phyloP scores from a whole-genome alignment of 495 filamentous ascomycete species.

The Penicillium psychrofluorescens region DNA sequence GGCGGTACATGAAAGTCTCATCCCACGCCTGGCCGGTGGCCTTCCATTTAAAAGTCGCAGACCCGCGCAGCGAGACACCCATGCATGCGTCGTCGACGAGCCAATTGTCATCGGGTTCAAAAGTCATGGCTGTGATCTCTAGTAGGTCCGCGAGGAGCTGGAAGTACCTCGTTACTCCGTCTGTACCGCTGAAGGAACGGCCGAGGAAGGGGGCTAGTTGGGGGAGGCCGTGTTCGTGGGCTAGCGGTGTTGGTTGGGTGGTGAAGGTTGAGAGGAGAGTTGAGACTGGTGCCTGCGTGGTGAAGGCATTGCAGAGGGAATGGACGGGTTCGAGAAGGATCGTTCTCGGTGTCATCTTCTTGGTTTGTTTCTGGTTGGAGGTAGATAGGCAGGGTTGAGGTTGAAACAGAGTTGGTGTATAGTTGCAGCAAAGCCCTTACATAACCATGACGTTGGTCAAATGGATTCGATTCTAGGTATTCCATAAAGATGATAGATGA shows the following conservation, averaged over 20 bases:
- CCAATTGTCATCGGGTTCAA: conserved; percentile 39
- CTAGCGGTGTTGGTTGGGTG: conserved; percentile 21
- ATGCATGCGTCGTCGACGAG: conserved; percentile 37
- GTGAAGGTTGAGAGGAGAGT: conserved; percentile 46
- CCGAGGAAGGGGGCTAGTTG: conserved; percentile 56
- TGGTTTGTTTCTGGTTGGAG: not conserved
- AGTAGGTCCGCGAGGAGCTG: conserved; percentile 30
- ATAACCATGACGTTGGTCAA: conserved; percentile 13
- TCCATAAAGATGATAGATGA: no score
- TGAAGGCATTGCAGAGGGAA: conserved; percentile 42
- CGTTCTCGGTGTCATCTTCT: conserved; percentile 19
- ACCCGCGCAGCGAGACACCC: conserved; percentile 43
- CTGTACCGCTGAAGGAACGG: conserved; percentile 41
- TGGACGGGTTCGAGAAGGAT: conserved; percentile 35
- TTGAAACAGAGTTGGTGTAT: not conserved
- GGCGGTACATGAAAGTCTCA: conserved; percentile 51
- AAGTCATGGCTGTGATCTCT: conserved; percentile 40
- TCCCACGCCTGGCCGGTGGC: conserved; percentile 48
- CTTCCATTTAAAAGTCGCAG: conserved; percentile 43
- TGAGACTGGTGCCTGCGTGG: conserved; percentile 15
- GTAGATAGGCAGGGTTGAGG: not conserved
- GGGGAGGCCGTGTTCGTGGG: conserved; percentile 53
- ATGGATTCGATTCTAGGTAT: no score
- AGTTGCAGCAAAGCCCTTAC: conserved; percentile 4
- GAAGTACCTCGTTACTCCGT: conserved; percentile 45